Evolutionary conservation across 164 flowering plant species (phyloP).

Genomic region (Platanus orientalis): DNA sequence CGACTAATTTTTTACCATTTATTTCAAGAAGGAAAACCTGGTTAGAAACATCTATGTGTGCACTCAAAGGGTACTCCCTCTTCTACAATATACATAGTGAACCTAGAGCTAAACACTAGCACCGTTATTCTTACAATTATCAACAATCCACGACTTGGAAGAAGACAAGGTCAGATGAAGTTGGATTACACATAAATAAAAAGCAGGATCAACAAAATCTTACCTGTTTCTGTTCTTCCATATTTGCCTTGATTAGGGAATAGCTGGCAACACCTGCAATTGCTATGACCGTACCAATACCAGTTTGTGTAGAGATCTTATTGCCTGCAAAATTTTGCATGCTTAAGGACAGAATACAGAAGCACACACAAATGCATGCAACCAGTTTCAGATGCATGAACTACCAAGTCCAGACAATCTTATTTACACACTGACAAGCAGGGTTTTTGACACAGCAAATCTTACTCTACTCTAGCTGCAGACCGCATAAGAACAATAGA

Average conservation of each 20-base stretch:
- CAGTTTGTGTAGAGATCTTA: conserved; percentile 65
- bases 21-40: too few species aligned
- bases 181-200: not conserved
- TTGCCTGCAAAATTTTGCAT: conserved; percentile 40
- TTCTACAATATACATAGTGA: too few species aligned
- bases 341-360: not conserved
- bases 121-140: too few species aligned
- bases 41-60: too few species aligned
- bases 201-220: conserved; percentile 1
- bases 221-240: conserved; percentile 59
- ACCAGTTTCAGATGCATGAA: not conserved
- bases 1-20: too few species aligned
- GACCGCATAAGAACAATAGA: not conserved
- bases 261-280: conserved; percentile 73
- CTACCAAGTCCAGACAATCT: too few species aligned
- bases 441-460: too few species aligned
- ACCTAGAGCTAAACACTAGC: too few species aligned
- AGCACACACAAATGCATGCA: not conserved
- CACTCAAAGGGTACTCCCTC: too few species aligned
- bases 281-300: conserved; percentile 68
- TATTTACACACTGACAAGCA: too few species aligned
- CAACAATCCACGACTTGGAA: not conserved
- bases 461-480: not conserved
- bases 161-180: not conserved
- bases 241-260: conserved; percentile 63